A percentile compares a stretch with the other conserved stretches of the same genome.
Evolutionary conservation across 805 yeast genomes (phyloP).

Genomic region (Starmerella geochares): DNA sequence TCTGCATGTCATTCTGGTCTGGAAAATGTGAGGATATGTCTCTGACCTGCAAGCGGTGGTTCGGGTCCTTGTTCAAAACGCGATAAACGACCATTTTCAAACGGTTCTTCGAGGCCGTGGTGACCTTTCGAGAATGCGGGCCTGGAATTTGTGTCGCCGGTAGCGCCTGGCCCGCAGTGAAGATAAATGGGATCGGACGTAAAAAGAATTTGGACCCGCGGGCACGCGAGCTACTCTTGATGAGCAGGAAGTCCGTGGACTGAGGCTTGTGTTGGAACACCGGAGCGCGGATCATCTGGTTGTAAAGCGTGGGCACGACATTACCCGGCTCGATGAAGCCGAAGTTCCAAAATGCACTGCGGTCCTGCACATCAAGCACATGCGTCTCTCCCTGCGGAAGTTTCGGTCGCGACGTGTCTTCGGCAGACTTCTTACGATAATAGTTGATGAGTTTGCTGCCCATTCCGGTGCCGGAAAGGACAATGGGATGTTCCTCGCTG

Average conservation of each 20-base stretch:
- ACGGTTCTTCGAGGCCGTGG: slow-evolving; percentile 83
- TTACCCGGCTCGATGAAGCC: slow-evolving; percentile 94
- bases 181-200: slow-evolving; percentile 58
- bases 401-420: slow-evolving; percentile 79
- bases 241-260: slow-evolving; percentile 68
- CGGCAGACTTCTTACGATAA: slow-evolving; percentile 71
- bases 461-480: slow-evolving; percentile 87
- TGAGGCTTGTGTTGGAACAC: slow-evolving; percentile 74
- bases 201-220: slow-evolving; percentile 57
- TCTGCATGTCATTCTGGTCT: slow-evolving; percentile 95
- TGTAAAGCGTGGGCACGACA: slow-evolving; percentile 85
- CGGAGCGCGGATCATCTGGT: slow-evolving; percentile 86
- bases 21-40: slow-evolving; percentile 91
- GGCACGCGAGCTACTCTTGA: slow-evolving; percentile 66
- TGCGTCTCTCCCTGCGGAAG: slow-evolving; percentile 86
- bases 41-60: slow-evolving; percentile 66
- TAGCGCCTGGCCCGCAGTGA: slow-evolving; percentile 81
- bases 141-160: slow-evolving; percentile 96
- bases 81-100: slow-evolving; percentile 88
- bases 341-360: slow-evolving; percentile 97
- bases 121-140: slow-evolving; percentile 92
- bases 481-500: slow-evolving; percentile 77
- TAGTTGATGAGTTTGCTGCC: slow-evolving; percentile 87
- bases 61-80: slow-evolving; percentile 63
- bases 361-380: slow-evolving; percentile 89